Evolutionary conservation across 345 rosid species (phyloP), one percentile per base, ranked within the genome.

Genomic region (Noccaea caerulescens): DNA sequence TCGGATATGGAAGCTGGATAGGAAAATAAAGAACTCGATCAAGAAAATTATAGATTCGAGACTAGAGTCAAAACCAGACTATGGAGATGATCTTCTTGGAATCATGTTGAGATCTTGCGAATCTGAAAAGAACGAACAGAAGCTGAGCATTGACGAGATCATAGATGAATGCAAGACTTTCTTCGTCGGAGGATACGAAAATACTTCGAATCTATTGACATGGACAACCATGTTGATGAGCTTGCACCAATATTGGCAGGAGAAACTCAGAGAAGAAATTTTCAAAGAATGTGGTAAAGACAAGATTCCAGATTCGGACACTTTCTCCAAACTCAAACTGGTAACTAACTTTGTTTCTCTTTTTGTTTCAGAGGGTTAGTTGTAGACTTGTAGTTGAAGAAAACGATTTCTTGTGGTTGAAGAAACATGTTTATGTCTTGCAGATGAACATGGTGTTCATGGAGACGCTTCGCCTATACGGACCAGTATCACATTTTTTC

Each of bases 151-250:
- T 2, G 65, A 68, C n/a, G 75, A 76, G 50, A 62, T 82, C 45
- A 69, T 81, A n/a, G 87, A 82, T 43, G 88, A 86, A 36, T 86
- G 93, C 64, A 83, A 82, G 71, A 70, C 81, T 1, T 80, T 86
- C 63, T 86, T 84, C 59, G 65, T 88, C 7, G 84, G 79, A 0
- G 86, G 89, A 6, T 80, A 88, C 47, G 86, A 82, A 71, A 68
- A 85, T 39, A 80, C 78, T 18, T 44, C 85, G 16, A 65, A 58
- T 58, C 58, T 84, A 11, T 53, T 83, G 32, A n/a, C 58, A 32
- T 54, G 58, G 58, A 54, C 58, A 8, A 32, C 39, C 6, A 32
- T 54, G 58, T n/a, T 82, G 70, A 46, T 84, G 54, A 69, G 86
- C 58, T 45, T 73, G 8, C 82, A 84, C 65, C 82, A 72, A 50